Evolutionary conservation across 305 asterid species (phyloP), one percentile per base, ranked within the genome.

Genomic region (Fraxinus xanthoxyloides): DNA sequence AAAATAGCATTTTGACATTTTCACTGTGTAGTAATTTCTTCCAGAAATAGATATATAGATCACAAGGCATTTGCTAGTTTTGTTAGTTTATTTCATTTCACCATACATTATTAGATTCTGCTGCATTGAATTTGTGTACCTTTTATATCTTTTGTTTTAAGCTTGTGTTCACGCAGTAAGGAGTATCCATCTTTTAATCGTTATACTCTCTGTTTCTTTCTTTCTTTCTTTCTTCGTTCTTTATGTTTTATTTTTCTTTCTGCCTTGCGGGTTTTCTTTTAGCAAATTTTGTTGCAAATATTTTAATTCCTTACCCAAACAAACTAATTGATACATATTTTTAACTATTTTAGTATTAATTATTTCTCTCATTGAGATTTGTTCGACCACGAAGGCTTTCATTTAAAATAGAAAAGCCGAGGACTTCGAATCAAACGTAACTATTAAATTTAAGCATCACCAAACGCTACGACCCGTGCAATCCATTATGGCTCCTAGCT

Each of bases 11-110:
- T 79, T 79, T 30, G 82, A 72, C 61, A 63, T 36, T 40, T 80
- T 65, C 72, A 51, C 59, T 82, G 51, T 80, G 82, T 24, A 61
- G 36, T 82, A 23, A 51, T 85, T 79, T n/a, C 65, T 73, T 83
- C 81, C 31, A 74, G 85, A 86, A 79, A 78, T 86, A 81, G 77
- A 86, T 84, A 85, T 72, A 82, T 84, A 83, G 84, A 35, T 90
- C 40, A 36, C 74, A 80, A 78, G 75, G 76, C 59, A 4, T 48
- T 48, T 3, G 59, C 21, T 15, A 48, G 59, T 46, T 15, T 46
- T 51, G 61, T 4, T 56, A 80, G 81, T 76, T 63, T 72, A 78
- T 78, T 67, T n/a, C 65, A 19, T 54, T n/a, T 54, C 63, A 54
- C n/a, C 82, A 83, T 76, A 82, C 34, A 19, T 34, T 75, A 79